These are phyloP conservation scores for Apiotrichum sp. DNA, from an alignment of 1,284 basidiomycete genomes.

Conservation along the genomic window DNA sequence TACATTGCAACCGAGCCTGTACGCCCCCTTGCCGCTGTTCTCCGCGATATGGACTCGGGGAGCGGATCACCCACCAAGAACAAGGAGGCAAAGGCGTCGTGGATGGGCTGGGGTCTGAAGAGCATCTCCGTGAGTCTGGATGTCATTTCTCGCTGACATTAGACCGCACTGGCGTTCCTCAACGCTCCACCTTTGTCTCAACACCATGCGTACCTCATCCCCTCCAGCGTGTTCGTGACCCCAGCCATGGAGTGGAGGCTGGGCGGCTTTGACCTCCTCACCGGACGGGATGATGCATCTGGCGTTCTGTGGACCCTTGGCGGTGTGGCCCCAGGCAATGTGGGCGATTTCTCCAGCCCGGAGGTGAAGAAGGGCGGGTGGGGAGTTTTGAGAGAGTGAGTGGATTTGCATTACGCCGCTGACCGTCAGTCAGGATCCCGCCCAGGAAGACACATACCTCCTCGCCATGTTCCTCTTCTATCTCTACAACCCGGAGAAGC, in stretches of 20 bases:
- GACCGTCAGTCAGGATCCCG: conserved; percentile 59
- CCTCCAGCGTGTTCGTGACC: conserved; percentile 73
- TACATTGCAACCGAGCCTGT: conserved; percentile 95
- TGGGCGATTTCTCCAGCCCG: conserved; percentile 60
- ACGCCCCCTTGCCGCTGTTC: conserved; percentile 62
- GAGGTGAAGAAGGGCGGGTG: conserved; percentile 90
- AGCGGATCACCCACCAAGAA: conserved; percentile 41
- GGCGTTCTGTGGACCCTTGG: conserved; percentile 60
- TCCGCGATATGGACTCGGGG: conserved; percentile 55
- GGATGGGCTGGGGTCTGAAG: conserved; percentile 90
- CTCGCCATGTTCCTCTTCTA: conserved; percentile 77
- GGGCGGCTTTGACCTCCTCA: conserved; percentile 88
- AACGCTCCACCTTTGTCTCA: conserved; percentile 79
- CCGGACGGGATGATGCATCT: conserved; percentile 40
- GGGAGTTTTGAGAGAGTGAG: conserved; percentile 73
- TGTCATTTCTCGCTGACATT: background rate
- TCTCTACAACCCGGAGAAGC: conserved; percentile 74
- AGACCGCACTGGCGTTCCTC: conserved; percentile 86
- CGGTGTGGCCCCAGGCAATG: conserved; percentile 57
- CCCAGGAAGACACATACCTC: conserved; percentile 74
- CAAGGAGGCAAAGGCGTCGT: conserved; percentile 68
- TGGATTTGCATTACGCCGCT: background rate
- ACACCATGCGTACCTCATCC: conserved; percentile 72
- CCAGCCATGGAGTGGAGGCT: conserved; percentile 90
- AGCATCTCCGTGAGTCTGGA: conserved; percentile 66